Evolutionary conservation across 2,329 filamentous ascomycete species (phyloP).

Genomic region (Calonectria naviculata): DNA sequence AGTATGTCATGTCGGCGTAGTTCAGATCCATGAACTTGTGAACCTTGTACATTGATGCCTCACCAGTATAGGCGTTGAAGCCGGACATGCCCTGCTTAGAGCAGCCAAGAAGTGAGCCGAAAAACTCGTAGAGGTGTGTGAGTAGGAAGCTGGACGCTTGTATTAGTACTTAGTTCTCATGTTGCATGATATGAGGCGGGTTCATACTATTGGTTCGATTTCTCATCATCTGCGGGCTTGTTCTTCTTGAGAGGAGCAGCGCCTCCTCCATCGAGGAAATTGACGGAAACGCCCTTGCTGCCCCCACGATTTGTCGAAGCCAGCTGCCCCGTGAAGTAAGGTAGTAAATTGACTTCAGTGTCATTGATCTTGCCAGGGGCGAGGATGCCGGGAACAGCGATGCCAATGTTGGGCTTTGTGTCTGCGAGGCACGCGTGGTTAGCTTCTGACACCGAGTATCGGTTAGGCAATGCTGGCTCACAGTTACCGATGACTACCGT

Average conservation of each 20-base stretch:
- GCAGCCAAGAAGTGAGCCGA: slow-evolving; percentile 68
- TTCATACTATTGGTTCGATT: slow-evolving; percentile 66
- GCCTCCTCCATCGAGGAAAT: slow-evolving; percentile 71
- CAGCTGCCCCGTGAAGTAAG: slow-evolving; percentile 68
- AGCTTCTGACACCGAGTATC: background rate
- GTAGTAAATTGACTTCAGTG: slow-evolving; percentile 64
- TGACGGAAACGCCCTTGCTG: slow-evolving; percentile 57
- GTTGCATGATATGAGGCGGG: too few species aligned
- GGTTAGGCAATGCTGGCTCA: slow-evolving; percentile 37
- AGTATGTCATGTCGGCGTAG: slow-evolving; percentile 64
- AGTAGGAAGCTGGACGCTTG: slow-evolving; percentile 58
- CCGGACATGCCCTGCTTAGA: slow-evolving; percentile 59
- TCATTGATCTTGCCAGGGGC: slow-evolving; percentile 61
- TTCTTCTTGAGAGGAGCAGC: slow-evolving; percentile 65
- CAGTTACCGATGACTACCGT: slow-evolving; percentile 74
- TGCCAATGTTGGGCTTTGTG: slow-evolving; percentile 62
- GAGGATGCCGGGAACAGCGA: slow-evolving; percentile 68
- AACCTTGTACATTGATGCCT: slow-evolving; percentile 60
- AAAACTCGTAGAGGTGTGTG: slow-evolving; percentile 72
- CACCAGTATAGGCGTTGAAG: slow-evolving; percentile 61
- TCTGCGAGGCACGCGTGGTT: slow-evolving; percentile 47
- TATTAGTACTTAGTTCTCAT: background rate
- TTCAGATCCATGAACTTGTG: slow-evolving; percentile 71
- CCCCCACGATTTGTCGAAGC: slow-evolving; percentile 64
- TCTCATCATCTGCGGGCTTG: slow-evolving; percentile 61